Evolutionary conservation across 192 early-diverging fungal species (phyloP), one percentile per base, ranked within the genome.

Genomic region (Thoreauomyces humboldtii): DNA sequence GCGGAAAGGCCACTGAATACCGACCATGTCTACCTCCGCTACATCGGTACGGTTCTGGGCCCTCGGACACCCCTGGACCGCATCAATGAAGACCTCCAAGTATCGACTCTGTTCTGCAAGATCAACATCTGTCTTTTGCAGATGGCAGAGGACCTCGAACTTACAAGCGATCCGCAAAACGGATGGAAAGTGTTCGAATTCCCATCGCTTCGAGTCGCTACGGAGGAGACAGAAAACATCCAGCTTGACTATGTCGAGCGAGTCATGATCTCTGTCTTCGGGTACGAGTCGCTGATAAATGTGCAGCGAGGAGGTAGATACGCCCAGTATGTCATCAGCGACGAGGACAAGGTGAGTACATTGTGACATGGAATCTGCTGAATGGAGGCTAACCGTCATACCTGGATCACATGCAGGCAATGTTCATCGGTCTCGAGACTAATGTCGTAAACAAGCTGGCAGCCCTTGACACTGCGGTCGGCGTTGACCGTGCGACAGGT

Each of bases 241-340:
- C 7, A 29, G 5, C n/a, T 9, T 29, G 42, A 45, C 24, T 45
- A 24, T 29, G 31, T 33, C 11, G 59, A 61, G 21, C 24, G 41
- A 28, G 34, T 45, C 15, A 15, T 61, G 59, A 61, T 61, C 29
- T 24, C 42, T 2, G 29, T 61, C 27, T 46, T 61, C 22, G 59
- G 44, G 2, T 29, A 29, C 38, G 59, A 61, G 29, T 17, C 17
- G 2, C 43, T 61, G 5, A 32, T 61, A 24, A 61, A 61, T 32
- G 41, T 44, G n/a, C 59, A 61, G 32, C 59, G 17, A 22, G 59
- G 59, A 17, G 59, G 59, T 4, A 45, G 7, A 12, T 46, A 11
- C 34, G 59, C 59, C 59, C 14, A 38, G 19, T 61, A 46, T 21
- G 59, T 14, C 22, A 38, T 36, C 15, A 57, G 19, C 15, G 35